Percentiles rank a stretch among this genome's conserved stretches.
Conservation (phyloP, 1,139 yeast species). For the Trichomonascaceae sp. region DNA sequence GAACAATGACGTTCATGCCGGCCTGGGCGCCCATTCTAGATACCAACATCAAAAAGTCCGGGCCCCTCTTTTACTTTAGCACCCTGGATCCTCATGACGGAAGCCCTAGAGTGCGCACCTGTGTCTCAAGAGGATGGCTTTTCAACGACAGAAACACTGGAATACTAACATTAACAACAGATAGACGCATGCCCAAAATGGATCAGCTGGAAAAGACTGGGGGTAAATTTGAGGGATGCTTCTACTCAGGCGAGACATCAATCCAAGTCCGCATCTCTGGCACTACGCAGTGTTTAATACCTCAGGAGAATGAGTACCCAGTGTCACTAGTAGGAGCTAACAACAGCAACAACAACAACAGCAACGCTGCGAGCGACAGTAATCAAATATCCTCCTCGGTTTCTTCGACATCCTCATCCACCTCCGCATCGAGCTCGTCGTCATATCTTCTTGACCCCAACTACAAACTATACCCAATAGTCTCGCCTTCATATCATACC, state of each 20-base stretch:
- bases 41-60: constrained; percentile 10
- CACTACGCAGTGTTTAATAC: constrained; percentile 27
- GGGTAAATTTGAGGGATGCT: constrained; percentile 55
- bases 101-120: constrained; percentile 55
- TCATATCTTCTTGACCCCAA: too few species aligned
- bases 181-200: constrained; percentile 53
- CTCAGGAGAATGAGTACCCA: background rate
- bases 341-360: background rate
- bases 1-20: constrained; percentile 17
- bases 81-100: constrained; percentile 41
- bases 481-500: constrained; percentile 13
- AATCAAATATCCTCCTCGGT: background rate
- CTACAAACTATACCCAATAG: constrained; percentile 15
- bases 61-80: constrained; percentile 46
- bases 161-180: constrained; percentile 59
- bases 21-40: constrained; percentile 20
- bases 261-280: constrained; percentile 69
- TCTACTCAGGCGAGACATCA: constrained; percentile 47
- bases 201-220: constrained; percentile 39
- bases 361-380: background rate
- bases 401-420: constrained; percentile 3
- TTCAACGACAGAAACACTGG: constrained; percentile 59
- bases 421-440: constrained; percentile 1
- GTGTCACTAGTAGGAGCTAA: background rate
- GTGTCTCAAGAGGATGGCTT: constrained; percentile 62